Evolutionary conservation across 257 asterid genomes (phyloP), one percentile per base, ranked within the genome.

Genomic region (Salvia miltiorrhiza): DNA sequence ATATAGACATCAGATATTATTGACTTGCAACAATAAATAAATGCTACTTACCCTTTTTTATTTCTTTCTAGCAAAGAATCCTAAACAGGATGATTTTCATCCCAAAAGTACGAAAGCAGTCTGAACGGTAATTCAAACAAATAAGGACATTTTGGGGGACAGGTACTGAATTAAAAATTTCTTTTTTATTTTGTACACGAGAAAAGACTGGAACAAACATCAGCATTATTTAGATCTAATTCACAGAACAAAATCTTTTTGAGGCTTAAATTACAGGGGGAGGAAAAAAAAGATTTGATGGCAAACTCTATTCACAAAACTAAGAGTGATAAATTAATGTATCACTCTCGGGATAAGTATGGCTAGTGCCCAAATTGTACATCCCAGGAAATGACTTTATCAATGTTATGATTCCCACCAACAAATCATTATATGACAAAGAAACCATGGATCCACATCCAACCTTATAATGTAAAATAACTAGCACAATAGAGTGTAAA

Each of bases 21-120:
- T 53, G 32, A 53, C 40, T 49, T 21, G 28, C 69, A 62, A 54
- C 72, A 62, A 54, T 24, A 23, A 69, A 61, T 21, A n/a, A 26
- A 26, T 26, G 30, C 30, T 1, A 26, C 30, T 1, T 26, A 26
- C 30, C 30, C 30, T 26, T 26, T 26, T 4, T 26, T 1, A 1
- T 26, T 26, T 4, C 1, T 26, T 26, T 4, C 30, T 26, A 26
- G 1, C 30, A 26, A 26, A 26, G 30, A 26, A 26, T 26, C 30
- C 2, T 26, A 26, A 26, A 26, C 30, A 26, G 1, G 4, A 1
- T 26, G 21, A 12, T 3, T 7, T 2, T 21, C 19, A 32, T 9
- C 9, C 35, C 23, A 44, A 30, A 53, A 48, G 56, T 21, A 21
- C 4, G 24, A 23, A 43, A 6, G 47, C 9, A 50, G 20, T 24